Conservation (phyloP, 2,329 filamentous ascomycete species). For the Neurospora crassa region DNA sequence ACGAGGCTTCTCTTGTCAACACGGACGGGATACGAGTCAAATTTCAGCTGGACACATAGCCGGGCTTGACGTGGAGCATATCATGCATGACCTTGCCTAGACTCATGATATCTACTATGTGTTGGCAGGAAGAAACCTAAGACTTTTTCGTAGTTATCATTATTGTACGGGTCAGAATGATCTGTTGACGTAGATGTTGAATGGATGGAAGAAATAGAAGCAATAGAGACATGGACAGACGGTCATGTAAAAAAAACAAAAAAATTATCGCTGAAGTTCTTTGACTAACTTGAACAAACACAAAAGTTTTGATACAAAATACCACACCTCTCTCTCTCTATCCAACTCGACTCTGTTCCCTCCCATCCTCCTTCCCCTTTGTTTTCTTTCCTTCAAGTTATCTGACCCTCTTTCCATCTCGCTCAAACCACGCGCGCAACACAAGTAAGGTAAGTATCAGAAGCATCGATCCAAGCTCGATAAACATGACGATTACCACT, state of each 20-base stretch:
- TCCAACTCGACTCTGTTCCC: neutral
- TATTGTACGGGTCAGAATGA: no score
- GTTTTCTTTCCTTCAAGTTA: neutral
- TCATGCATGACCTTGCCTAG: no score
- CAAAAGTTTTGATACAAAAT: neutral
- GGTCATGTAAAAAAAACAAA: neutral
- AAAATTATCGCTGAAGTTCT: neutral
- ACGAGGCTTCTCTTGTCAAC: no score
- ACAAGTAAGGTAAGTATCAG: neutral
- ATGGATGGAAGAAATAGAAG: neutral
- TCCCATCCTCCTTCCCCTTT: neutral
- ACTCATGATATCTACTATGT: no score
- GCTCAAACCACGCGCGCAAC: neutral
- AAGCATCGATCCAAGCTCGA: neutral
- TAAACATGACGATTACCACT: neutral
- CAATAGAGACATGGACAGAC: neutral
- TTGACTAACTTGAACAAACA: neutral
- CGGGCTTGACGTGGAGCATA: no score
- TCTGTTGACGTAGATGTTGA: no score
- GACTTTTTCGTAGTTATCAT: neutral
- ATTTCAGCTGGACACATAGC: no score
- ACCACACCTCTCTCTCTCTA: neutral
- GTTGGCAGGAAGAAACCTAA: neutral
- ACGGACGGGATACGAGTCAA: no score
- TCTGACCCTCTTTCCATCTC: neutral